Percentiles rank a stretch among this genome's conserved stretches.
Conservation (phyloP, 441 rosid genomes). For the Croton setiger region DNA sequence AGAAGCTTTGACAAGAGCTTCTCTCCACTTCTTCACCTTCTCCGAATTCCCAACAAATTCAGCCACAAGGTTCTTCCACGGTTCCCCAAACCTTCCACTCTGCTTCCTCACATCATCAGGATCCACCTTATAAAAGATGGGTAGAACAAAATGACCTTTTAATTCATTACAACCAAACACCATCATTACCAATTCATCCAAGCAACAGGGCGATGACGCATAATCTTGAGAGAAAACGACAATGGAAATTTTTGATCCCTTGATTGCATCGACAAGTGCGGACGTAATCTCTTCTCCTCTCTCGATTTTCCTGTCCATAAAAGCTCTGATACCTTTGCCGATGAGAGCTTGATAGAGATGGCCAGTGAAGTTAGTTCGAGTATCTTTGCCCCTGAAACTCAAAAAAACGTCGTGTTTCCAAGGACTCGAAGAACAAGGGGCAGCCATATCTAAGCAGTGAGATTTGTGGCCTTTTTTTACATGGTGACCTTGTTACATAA, state of each 20-base stretch:
- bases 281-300: constrained; percentile 17
- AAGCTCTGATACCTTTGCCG: constrained; percentile 17
- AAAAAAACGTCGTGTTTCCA: constrained; percentile 18
- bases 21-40: constrained; percentile 9
- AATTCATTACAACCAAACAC: constrained; percentile 21
- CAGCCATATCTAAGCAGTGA: neutral
- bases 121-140: constrained; percentile 36
- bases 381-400: constrained; percentile 23
- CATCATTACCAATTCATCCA: constrained; percentile 32
- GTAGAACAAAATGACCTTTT: constrained; percentile 19
- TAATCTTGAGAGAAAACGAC: constrained; percentile 30
- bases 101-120: constrained; percentile 33
- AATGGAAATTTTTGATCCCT: constrained; percentile 22
- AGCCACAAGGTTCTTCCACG: neutral
- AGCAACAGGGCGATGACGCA: constrained; percentile 27
- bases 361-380: constrained; percentile 17
- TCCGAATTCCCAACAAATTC: constrained; percentile 1
- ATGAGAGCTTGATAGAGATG: constrained; percentile 11
- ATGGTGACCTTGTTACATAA: too few relatives aligned
- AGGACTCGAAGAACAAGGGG: neutral
- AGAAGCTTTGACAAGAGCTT: constrained; percentile 5
- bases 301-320: constrained; percentile 9
- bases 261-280: constrained; percentile 21
- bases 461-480: too few relatives aligned
- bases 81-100: constrained; percentile 23